These are phyloP conservation scores for Shiraia bambusicola DNA, from an alignment of 2,329 filamentous ascomycete genomes.

Conservation along the genomic window DNA sequence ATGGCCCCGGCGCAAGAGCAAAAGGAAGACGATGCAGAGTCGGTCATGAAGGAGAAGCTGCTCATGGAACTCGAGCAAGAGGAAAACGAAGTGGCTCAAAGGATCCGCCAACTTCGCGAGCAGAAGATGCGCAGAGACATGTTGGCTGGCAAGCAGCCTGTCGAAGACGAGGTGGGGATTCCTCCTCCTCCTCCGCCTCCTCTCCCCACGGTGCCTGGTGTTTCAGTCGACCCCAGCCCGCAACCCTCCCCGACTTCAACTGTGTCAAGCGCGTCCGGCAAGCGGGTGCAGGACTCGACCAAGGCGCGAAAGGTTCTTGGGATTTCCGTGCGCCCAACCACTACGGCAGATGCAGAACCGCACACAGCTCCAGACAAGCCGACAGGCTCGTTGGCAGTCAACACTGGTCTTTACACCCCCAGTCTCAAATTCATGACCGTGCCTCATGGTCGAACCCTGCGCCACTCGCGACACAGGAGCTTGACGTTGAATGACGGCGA, in stretches of 20 bases:
- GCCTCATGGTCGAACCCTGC: constrained; percentile 19
- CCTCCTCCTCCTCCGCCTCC: constrained; percentile 35
- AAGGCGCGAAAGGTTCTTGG: constrained; percentile 49
- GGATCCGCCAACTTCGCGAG: constrained; percentile 60
- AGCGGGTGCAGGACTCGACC: constrained; percentile 29
- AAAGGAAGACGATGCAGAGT: constrained; percentile 26
- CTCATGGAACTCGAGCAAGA: constrained; percentile 42
- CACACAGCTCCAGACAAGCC: constrained; percentile 20
- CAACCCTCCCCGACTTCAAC: constrained; percentile 35
- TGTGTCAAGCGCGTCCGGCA: constrained; percentile 37
- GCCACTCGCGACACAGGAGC: constrained; percentile 34
- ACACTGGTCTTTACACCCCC: constrained; percentile 2
- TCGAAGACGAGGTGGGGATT: constrained; percentile 44
- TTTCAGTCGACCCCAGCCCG: constrained; percentile 35
- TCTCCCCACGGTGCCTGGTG: constrained; percentile 29
- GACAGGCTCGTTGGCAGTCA: constrained; percentile 1
- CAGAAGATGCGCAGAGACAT: constrained; percentile 58
- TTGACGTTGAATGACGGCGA: constrained; percentile 39
- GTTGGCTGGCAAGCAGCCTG: constrained; percentile 37
- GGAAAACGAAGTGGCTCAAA: constrained; percentile 58
- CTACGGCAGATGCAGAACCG: not conserved
- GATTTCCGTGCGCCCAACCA: constrained; percentile 22
- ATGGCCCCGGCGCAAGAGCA: constrained; percentile 21
- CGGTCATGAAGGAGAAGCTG: constrained; percentile 29
- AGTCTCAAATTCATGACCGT: constrained; percentile 11